Percentiles rank a stretch among this genome's conserved stretches.
Evolutionary conservation across 495 filamentous ascomycete genomes (phyloP).

Genomic region (Cudoniella acicularis): DNA sequence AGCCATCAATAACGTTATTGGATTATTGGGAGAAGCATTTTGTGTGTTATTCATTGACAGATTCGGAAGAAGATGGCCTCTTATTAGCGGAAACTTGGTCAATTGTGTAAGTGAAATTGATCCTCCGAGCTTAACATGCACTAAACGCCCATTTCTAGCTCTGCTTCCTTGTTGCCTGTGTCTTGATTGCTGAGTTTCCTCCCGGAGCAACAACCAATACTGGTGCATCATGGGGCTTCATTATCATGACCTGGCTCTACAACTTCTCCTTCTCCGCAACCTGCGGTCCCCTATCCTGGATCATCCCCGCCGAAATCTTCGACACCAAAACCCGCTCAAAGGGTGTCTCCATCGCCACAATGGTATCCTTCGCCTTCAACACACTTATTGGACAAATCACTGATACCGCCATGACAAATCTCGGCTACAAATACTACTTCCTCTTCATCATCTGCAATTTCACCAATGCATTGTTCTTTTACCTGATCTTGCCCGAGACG

Average conservation of each 20-base stretch:
- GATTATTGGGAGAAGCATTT: constrained; percentile 58
- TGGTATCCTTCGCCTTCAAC: constrained; percentile 55
- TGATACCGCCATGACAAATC: constrained; percentile 46
- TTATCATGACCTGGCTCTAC: constrained; percentile 52
- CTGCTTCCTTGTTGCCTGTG: constrained; percentile 37
- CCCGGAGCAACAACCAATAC: constrained; percentile 46
- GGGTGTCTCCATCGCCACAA: constrained; percentile 44
- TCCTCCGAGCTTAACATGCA: constrained; percentile 8
- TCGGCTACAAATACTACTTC: constrained; percentile 49
- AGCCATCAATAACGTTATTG: constrained; percentile 65
- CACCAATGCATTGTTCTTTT: constrained; percentile 40
- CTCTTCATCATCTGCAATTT: constrained; percentile 54
- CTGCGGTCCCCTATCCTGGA: constrained; percentile 48
- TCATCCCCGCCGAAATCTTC: constrained; percentile 50
- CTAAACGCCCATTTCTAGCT: constrained; percentile 17
- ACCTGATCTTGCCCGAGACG: constrained; percentile 42
- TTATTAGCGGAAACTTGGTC: constrained; percentile 62
- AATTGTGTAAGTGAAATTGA: constrained; percentile 59
- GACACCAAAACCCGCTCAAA: constrained; percentile 44
- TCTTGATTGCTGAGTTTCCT: constrained; percentile 55
- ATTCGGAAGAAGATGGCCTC: constrained; percentile 59
- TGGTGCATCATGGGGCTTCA: constrained; percentile 68
- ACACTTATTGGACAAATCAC: constrained; percentile 53
- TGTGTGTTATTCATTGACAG: constrained; percentile 67
- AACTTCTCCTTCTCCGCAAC: constrained; percentile 53